Evolutionary conservation across 1,284 basidiomycete species (phyloP), one percentile per base, ranked within the genome.

Genomic region (Singerocomus rubriflavus): DNA sequence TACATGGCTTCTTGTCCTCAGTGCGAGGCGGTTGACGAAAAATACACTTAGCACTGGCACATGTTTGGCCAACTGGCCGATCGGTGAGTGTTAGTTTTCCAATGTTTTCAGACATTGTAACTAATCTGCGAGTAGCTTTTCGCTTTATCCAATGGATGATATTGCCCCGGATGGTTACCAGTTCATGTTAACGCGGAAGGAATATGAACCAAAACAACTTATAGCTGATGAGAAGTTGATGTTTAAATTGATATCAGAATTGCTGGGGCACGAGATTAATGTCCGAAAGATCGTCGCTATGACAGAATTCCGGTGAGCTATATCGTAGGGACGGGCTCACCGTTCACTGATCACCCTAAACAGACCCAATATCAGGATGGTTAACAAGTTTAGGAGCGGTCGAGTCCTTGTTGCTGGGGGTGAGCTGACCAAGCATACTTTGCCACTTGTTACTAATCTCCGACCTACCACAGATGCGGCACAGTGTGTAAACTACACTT

Each of bases 381-480:
- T 61, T 3, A 46, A 70, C 32, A 58, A 59, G 37, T 68, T 69
- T 36, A 55, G 62, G 9, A 39, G 40, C 29, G 71, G 70, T 13
- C 46, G 63, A 25, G 66, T 60, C 14, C 71, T 69, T 44, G 39
- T 71, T 32, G 61, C 54, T 16, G 73, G 73, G 40, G 73, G 70
- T 73, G 51, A 46, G 48, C 35, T n/a, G 17, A 34, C 27, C 32
- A 12, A 61, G 63, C 60, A 65, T 63, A 1, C 51, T 64, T 26
- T n/a, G 14, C n/a, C n/a, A 7, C 36, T 5, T 21, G 2, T 4
- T 21, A 21, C 21, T 21, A 21, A 21, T 21, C 21, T 21, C 21
- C 21, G 4, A 21, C 21, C 12, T 32, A 31, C 2, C 6, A 26
- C 17, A 48, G 52, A 61, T 44, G 51, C 63, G 10, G 63, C 58